phyloP scores from a whole-genome alignment of 768 basidiomycete genomes.

The Cytidiella melzeri region DNA sequence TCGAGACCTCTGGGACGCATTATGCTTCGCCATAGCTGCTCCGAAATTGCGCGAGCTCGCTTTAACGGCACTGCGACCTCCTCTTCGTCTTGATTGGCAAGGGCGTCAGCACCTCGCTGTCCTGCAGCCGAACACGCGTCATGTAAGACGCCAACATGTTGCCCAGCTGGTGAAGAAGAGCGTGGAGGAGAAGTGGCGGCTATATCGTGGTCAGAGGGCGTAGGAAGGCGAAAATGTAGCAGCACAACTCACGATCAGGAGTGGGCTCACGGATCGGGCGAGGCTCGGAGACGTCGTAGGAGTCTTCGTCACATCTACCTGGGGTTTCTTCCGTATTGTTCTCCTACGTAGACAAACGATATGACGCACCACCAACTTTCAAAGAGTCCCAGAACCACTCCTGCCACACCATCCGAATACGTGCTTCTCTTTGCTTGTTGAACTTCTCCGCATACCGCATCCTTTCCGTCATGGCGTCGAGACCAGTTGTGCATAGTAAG shows the following conservation, averaged over 20 bases:
- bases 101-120: slow-evolving; percentile 10
- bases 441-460: slow-evolving; percentile 76
- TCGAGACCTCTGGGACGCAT: slow-evolving; percentile 64
- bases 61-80: slow-evolving; percentile 53
- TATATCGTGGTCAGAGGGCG: neutral
- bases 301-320: slow-evolving; percentile 61
- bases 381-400: slow-evolving; percentile 97
- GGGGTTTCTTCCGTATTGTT: neutral
- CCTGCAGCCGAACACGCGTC: slow-evolving; percentile 1
- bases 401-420: slow-evolving; percentile 82
- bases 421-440: slow-evolving; percentile 60
- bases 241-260: slow-evolving; percentile 14
- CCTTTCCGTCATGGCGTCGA: slow-evolving; percentile 56
- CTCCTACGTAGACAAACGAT: neutral
- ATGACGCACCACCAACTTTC: slow-evolving; percentile 43
- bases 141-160: neutral
- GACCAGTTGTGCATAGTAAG: slow-evolving; percentile 66
- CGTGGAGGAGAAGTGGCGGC: slow-evolving; percentile 12
- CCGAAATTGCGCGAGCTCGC: slow-evolving; percentile 54
- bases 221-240: too few relatives aligned
- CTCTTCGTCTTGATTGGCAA: slow-evolving; percentile 34
- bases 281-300: slow-evolving; percentile 53
- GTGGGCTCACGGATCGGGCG: slow-evolving; percentile 48
- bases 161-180: slow-evolving; percentile 14
- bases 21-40: slow-evolving; percentile 67